Evolutionary conservation across 805 yeast species (phyloP).

Genomic region (Vanderwaltozyma tropicalis): DNA sequence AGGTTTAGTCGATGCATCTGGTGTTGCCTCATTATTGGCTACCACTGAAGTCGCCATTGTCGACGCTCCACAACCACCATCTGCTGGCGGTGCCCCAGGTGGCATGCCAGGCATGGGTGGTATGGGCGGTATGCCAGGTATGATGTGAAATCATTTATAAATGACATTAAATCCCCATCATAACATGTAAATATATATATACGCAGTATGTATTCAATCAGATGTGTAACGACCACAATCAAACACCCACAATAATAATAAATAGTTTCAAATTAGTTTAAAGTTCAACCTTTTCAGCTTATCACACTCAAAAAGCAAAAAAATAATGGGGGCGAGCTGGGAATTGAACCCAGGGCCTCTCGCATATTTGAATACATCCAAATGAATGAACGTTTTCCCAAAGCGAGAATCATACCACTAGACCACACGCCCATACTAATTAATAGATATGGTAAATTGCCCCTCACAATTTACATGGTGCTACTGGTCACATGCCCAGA

Average conservation of each 20-base stretch:
- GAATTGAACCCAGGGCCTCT: slow-evolving; percentile 57
- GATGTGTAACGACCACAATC: too few relatives aligned
- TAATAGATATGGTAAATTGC: neutral
- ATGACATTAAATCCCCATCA: neutral
- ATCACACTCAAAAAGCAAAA: neutral
- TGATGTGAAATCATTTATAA: slow-evolving; percentile 10
- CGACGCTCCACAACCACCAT: slow-evolving; percentile 79
- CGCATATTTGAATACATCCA: slow-evolving; percentile 29
- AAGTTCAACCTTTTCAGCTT: neutral
- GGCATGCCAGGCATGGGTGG: slow-evolving; percentile 54
- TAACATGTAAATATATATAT: neutral
- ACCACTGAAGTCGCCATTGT: slow-evolving; percentile 98
- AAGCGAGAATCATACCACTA: slow-evolving; percentile 48
- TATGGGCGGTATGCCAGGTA: slow-evolving; percentile 48
- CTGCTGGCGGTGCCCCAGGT: slow-evolving; percentile 41
- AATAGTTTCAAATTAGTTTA: neutral
- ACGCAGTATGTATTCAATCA: neutral
- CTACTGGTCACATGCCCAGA: too few relatives aligned
- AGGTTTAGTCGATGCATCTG: slow-evolving; percentile 91
- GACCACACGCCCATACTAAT: slow-evolving; percentile 33
- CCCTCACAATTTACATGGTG: neutral
- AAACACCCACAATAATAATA: too few relatives aligned
- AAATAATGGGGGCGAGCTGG: slow-evolving; percentile 35
- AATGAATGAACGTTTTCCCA: slow-evolving; percentile 23
- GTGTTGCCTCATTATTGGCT: slow-evolving; percentile 94